Evolutionary conservation across 495 filamentous ascomycete genomes (phyloP), one percentile per base, ranked within the genome.

Genomic region (Talaromyces stipitatus): DNA sequence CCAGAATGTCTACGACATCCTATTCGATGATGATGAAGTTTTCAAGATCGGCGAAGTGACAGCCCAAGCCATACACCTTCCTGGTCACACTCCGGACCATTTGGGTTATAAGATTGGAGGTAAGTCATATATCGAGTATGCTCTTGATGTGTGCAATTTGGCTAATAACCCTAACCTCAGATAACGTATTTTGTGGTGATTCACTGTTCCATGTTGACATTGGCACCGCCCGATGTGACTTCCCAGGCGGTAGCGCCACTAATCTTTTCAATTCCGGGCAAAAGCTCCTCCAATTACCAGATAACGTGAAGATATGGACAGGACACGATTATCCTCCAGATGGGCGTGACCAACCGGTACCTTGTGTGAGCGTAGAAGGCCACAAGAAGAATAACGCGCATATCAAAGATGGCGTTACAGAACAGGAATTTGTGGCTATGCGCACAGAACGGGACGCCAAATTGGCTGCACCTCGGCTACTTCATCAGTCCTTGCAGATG

Each of bases 1-100:
- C 28, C 58, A 60, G 10, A 8, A 29, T 23, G 78, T 68, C 3
- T 86, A 85, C 54, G 80, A 82, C 41, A 67, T 67, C 6, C 63
- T 82, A 5, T 75, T 80, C 9, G 70, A 82, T 0, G 81, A 84
- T 52, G 75, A 81, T 27, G 79, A 83, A 57, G 55, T 46, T 0
- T 83, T 85, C 53, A 2, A 33, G 2, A 68, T 86, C 28, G 83
- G 82, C 0, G 53, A 64, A 1, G n/a, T 86, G 5, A 60, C 64
- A 9, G 78, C 62, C 0, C 72, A 59, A 20, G 79, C 73, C 0
- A 59, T 83, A 1, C 80, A 84, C 64, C 68, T 86, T 1, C 82
- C 83, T 0, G 83, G 82, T 0, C 83, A 86, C 60, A 86, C 82
- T 2, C 81, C 81, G 0, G 83, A 86, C 58, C 82, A 85, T 61